Conservation (phyloP, 257 asterid genomes). For the Jaltomata sinuosa region DNA sequence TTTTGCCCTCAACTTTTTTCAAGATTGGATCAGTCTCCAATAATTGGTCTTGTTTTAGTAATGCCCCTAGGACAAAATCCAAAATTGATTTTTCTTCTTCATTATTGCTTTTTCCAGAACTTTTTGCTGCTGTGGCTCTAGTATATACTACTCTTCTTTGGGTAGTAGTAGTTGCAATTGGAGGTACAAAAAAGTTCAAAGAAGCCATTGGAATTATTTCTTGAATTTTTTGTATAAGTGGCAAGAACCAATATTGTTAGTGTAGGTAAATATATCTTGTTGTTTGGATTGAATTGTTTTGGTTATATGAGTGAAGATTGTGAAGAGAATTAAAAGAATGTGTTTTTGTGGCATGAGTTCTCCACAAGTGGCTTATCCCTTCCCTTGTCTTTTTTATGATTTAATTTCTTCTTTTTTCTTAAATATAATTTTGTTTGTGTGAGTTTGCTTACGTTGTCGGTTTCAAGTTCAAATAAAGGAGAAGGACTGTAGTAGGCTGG, state of each 20-base stretch:
- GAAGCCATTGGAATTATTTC: constrained; percentile 43
- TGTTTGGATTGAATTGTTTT: neutral
- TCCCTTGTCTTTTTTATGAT: neutral
- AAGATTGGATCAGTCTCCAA: constrained; percentile 82
- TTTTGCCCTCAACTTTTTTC: constrained; percentile 57
- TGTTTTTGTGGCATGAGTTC: constrained; percentile 53
- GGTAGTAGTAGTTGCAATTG: constrained; percentile 26
- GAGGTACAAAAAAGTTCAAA: constrained; percentile 49
- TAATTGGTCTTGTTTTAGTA: constrained; percentile 65
- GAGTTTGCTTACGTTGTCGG: too few species aligned
- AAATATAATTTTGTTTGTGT: neutral
- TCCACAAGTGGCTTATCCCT: constrained; percentile 78
- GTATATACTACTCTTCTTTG: constrained; percentile 36
- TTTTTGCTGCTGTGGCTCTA: constrained; percentile 56
- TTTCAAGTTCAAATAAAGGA: too few species aligned
- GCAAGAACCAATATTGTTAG: neutral
- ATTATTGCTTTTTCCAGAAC: constrained; percentile 35
- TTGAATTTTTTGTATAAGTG: neutral
- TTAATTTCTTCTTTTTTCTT: neutral
- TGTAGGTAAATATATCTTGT: neutral
- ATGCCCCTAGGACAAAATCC: constrained; percentile 51
- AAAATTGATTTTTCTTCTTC: constrained; percentile 58
- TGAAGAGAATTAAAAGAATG: constrained; percentile 23
- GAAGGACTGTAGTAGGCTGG: too few species aligned
- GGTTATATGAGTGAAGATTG: constrained; percentile 3